Percentiles rank a stretch among this genome's conserved stretches.
Evolutionary conservation across 2,329 filamentous ascomycete genomes (phyloP).

Genomic region (Zasmidium cellare): DNA sequence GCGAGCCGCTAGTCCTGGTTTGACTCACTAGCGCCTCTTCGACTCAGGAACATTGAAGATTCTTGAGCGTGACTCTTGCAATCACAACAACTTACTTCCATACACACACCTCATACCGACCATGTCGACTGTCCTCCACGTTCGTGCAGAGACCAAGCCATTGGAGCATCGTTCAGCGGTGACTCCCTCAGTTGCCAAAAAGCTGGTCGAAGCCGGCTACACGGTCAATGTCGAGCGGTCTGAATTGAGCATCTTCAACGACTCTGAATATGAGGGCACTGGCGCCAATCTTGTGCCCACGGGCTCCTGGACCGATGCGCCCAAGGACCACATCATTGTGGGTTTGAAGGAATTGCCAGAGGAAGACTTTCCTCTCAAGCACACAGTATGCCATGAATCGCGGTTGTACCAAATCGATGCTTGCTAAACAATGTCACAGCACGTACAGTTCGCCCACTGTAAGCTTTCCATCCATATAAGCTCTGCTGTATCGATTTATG

Average conservation of each 20-base stretch:
- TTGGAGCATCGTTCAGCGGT: constrained; percentile 40
- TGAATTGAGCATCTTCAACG: constrained; percentile 40
- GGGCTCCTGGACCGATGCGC: constrained; percentile 42
- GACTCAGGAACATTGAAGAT: background rate
- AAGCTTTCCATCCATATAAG: constrained; percentile 8
- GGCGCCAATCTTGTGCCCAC: constrained; percentile 42
- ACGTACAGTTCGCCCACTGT: constrained; percentile 42
- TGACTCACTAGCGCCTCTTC: background rate
- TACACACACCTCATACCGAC: background rate
- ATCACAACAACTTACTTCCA: background rate
- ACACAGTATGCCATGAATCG: constrained; percentile 47
- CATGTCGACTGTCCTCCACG: constrained; percentile 34
- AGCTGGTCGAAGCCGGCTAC: constrained; percentile 44
- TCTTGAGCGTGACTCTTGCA: background rate
- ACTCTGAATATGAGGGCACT: constrained; percentile 42
- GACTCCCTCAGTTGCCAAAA: constrained; percentile 41
- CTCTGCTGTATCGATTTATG: background rate
- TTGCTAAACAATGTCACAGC: constrained; percentile 19
- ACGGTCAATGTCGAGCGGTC: constrained; percentile 42
- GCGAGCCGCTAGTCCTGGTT: background rate
- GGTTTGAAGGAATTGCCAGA: constrained; percentile 46
- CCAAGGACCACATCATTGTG: constrained; percentile 41
- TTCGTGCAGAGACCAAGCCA: constrained; percentile 39
- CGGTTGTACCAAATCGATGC: background rate
- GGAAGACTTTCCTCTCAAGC: constrained; percentile 68